Conservation (phyloP, 495 filamentous ascomycete genomes). For the Neurospora sp. region DNA sequence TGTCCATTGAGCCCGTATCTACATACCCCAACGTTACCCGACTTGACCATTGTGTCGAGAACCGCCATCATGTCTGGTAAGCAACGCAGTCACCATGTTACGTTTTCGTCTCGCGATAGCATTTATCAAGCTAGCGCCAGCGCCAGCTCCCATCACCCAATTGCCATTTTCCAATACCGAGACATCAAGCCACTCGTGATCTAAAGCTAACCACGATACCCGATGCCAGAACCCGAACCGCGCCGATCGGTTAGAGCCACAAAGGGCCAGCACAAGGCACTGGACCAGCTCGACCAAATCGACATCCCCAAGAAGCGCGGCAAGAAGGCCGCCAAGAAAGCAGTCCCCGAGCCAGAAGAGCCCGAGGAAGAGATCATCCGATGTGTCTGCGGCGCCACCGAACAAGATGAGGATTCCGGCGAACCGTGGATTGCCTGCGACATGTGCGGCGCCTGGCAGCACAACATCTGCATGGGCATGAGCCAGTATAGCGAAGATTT, state of each 20-base stretch:
- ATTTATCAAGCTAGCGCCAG: background rate
- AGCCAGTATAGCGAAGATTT: constrained; percentile 63
- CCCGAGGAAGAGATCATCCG: constrained; percentile 63
- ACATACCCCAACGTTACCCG: background rate
- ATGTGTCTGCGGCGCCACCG: constrained; percentile 83
- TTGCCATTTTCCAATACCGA: background rate
- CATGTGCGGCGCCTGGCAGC: constrained; percentile 84
- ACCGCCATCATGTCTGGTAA: constrained; percentile 26
- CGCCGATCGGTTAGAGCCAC: constrained; percentile 90
- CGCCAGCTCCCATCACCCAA: background rate
- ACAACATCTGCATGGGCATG: constrained; percentile 89
- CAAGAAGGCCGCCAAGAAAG: constrained; percentile 45
- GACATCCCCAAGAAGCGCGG: constrained; percentile 53
- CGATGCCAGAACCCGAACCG: constrained; percentile 54
- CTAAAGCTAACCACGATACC: constrained; percentile 12
- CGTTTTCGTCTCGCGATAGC: constrained; percentile 2
- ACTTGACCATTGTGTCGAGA: background rate
- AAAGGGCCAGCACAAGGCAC: constrained; percentile 88
- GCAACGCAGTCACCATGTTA: constrained; percentile 9
- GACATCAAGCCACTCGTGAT: constrained; percentile 1
- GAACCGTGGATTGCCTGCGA: constrained; percentile 91
- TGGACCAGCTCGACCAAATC: constrained; percentile 58
- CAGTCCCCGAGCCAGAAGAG: constrained; percentile 47
- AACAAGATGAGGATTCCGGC: constrained; percentile 70
- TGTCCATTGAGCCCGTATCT: background rate